phyloP scores from a whole-genome alignment of 108 stramenopile genomes.

The Nitzschia sp. region DNA sequence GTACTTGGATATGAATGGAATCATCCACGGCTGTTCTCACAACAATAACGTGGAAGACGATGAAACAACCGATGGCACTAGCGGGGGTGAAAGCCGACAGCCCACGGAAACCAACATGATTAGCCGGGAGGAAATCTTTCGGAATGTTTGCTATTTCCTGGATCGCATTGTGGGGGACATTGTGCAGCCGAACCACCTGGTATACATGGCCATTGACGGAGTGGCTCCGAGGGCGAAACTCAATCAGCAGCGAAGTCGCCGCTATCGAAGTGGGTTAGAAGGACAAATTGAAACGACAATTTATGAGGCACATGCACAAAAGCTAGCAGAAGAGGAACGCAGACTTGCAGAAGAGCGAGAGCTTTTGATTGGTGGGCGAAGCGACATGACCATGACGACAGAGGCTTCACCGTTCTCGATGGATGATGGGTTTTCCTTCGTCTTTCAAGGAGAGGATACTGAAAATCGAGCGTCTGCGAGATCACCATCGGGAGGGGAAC shows the following conservation, averaged over 20 bases:
- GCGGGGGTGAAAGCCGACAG: conserved; percentile 8
- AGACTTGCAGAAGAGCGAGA: conserved; percentile 16
- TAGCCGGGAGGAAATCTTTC: conserved; percentile 74
- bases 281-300: conserved; percentile 80
- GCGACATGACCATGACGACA: too few species aligned
- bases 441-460: conserved; percentile 9
- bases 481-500: neutral
- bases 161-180: conserved; percentile 93
- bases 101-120: conserved; percentile 22
- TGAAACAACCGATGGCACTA: conserved; percentile 26
- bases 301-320: conserved; percentile 66
- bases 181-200: conserved; percentile 83
- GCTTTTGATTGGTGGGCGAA: neutral
- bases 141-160: conserved; percentile 83
- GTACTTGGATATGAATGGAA: conserved; percentile 98
- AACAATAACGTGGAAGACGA: conserved; percentile 77
- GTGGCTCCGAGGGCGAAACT: conserved; percentile 98
- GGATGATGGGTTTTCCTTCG: conserved; percentile 33
- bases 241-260: conserved; percentile 97
- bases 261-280: conserved; percentile 92
- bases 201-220: conserved; percentile 98
- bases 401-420: conserved; percentile 2
- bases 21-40: conserved; percentile 97
- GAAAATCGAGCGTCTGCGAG: neutral
- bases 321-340: conserved; percentile 43